Conservation (phyloP, 805 yeast genomes). For the Candida tibetensis region DNA sequence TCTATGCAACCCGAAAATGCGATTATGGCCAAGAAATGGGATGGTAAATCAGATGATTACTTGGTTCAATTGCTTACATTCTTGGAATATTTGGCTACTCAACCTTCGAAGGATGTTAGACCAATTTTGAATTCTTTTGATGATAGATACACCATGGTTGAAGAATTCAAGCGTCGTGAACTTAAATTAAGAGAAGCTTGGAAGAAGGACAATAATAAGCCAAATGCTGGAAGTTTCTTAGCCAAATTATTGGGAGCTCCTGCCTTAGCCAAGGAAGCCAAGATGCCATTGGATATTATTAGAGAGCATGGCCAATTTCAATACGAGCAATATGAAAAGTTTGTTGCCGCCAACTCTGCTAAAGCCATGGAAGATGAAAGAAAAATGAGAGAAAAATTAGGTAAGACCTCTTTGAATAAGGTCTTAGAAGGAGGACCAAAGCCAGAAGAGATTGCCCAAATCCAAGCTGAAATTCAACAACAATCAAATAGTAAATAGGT, state of each 20-base stretch:
- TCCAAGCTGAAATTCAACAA: conserved; percentile 32
- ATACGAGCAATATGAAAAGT: conserved; percentile 73
- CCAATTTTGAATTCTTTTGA: conserved; percentile 75
- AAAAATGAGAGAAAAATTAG: conserved; percentile 77
- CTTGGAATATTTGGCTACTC: conserved; percentile 91
- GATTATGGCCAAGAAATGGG: conserved; percentile 82
- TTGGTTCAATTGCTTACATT: conserved; percentile 83
- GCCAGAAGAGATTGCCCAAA: conserved; percentile 59
- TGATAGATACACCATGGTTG: conserved; percentile 64
- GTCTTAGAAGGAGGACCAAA: conserved; percentile 78
- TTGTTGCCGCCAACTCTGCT: conserved; percentile 54
- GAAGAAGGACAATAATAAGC: conserved; percentile 48
- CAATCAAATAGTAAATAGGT: no score
- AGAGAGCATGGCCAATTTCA: conserved; percentile 92
- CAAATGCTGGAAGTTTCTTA: conserved; percentile 50
- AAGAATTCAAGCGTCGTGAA: conserved; percentile 81
- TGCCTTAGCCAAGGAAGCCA: conserved; percentile 47
- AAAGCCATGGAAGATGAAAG: conserved; percentile 84
- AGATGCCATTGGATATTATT: conserved; percentile 82
- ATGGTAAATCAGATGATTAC: conserved; percentile 77
- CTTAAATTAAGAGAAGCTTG: conserved; percentile 68
- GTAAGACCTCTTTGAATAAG: conserved; percentile 79
- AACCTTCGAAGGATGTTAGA: conserved; percentile 81
- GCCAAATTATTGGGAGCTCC: conserved; percentile 66
- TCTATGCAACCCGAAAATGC: conserved; percentile 92